phyloP scores from a whole-genome alignment of 2,329 filamentous ascomycete genomes.

The Xylaria hypoxylon region DNA sequence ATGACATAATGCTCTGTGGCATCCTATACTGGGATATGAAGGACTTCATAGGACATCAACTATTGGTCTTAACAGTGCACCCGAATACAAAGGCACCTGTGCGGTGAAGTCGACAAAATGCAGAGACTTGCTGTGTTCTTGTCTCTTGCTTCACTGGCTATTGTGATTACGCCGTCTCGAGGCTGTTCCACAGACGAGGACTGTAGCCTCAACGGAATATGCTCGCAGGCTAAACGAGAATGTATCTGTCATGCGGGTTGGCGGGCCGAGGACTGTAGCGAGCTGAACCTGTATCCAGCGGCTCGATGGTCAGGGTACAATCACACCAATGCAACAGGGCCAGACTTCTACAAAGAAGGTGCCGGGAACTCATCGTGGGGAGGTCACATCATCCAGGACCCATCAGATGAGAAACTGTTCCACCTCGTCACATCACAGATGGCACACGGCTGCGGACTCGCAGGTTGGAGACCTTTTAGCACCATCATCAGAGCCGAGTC shows the following conservation, averaged over 20 bases:
- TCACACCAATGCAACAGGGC: conserved; percentile 52
- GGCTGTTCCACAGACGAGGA: conserved; percentile 46
- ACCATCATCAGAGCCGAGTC: conserved; percentile 61
- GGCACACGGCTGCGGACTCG: conserved; percentile 58
- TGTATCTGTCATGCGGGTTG: conserved; percentile 57
- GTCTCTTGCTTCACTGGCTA: conserved; percentile 1
- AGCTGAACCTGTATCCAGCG: conserved; percentile 58
- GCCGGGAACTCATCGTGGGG: conserved; percentile 61
- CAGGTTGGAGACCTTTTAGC: conserved; percentile 60
- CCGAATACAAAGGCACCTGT: not conserved
- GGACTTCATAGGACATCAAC: not conserved
- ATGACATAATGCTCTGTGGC: not conserved
- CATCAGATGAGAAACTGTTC: conserved; percentile 52
- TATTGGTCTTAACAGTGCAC: not conserved
- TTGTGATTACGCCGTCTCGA: conserved; percentile 13
- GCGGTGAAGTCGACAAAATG: conserved; percentile 5
- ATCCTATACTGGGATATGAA: not conserved
- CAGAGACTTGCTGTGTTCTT: not conserved
- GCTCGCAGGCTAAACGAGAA: conserved; percentile 39
- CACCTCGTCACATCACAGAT: conserved; percentile 61
- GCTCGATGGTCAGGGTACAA: conserved; percentile 59
- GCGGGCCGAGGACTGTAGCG: conserved; percentile 57
- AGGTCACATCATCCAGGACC: conserved; percentile 59
- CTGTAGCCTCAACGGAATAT: conserved; percentile 57
- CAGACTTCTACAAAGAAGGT: conserved; percentile 45